phyloP scores from a whole-genome alignment of 768 basidiomycete species.

The Phlegmacium glaucopus region DNA sequence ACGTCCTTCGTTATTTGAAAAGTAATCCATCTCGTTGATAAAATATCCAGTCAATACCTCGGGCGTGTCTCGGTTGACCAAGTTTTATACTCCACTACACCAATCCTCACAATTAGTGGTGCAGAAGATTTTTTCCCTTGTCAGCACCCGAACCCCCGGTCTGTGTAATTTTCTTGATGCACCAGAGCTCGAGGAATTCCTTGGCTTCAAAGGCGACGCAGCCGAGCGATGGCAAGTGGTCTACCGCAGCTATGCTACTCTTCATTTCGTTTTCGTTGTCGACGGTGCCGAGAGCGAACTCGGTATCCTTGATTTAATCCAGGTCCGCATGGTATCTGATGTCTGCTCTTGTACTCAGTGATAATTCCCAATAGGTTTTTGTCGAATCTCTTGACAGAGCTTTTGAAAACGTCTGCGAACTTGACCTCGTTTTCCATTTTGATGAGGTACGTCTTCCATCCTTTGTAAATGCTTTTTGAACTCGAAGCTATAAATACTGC shows the following conservation, averaged over 20 bases:
- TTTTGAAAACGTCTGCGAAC: slow-evolving; percentile 98
- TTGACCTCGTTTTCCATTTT: slow-evolving; percentile 98
- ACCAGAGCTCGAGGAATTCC: slow-evolving; percentile 75
- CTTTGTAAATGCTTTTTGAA: no score
- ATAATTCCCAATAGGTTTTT: slow-evolving; percentile 65
- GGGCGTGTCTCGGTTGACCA: slow-evolving; percentile 79
- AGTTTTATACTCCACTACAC: slow-evolving; percentile 84
- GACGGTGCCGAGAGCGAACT: slow-evolving; percentile 96
- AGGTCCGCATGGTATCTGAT: slow-evolving; percentile 49
- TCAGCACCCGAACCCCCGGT: slow-evolving; percentile 74
- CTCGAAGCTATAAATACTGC: neutral
- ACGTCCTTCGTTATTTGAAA: slow-evolving; percentile 19
- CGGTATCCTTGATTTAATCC: slow-evolving; percentile 93
- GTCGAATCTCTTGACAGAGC: slow-evolving; percentile 94
- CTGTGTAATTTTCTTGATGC: slow-evolving; percentile 98
- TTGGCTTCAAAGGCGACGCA: slow-evolving; percentile 50
- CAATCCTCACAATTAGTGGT: slow-evolving; percentile 67
- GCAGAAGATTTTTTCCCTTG: slow-evolving; percentile 86
- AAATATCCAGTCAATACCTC: slow-evolving; percentile 79
- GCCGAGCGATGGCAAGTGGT: slow-evolving; percentile 81
- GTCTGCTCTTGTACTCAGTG: neutral
- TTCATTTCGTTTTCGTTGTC: slow-evolving; percentile 97
- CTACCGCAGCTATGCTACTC: slow-evolving; percentile 92
- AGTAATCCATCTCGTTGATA: slow-evolving; percentile 1
- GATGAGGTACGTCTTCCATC: slow-evolving; percentile 72